Conservation (phyloP, 2,329 filamentous ascomycete genomes). For the Paecilomyces sp. region DNA sequence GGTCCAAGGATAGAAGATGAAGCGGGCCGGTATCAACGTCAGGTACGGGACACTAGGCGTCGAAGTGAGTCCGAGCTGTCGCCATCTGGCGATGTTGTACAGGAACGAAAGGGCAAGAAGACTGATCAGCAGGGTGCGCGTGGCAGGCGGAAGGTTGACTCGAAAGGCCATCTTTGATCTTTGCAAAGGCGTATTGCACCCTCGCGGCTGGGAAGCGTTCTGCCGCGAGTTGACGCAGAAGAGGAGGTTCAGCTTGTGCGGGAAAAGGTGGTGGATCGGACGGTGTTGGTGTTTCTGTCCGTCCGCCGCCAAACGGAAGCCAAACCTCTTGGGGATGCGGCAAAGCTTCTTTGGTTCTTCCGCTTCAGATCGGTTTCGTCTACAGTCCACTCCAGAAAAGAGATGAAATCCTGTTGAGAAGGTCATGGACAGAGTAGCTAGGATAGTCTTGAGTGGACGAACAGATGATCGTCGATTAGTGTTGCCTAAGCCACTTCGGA, state of each 20-base stretch:
- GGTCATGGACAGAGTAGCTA: background rate
- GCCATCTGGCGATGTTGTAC: constrained; percentile 55
- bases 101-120: constrained; percentile 73
- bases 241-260: constrained; percentile 7
- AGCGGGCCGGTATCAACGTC: constrained; percentile 74
- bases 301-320: constrained; percentile 3
- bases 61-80: constrained; percentile 61
- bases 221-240: constrained; percentile 13
- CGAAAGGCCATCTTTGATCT: constrained; percentile 68
- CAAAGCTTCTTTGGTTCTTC: constrained; percentile 1
- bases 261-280: constrained; percentile 4
- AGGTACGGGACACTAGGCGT: constrained; percentile 74
- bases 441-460: background rate
- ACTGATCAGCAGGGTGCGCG: constrained; percentile 68
- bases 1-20: constrained; percentile 88
- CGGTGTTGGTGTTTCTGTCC: background rate
- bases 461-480: background rate
- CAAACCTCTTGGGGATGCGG: background rate
- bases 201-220: constrained; percentile 12
- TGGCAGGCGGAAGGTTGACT: constrained; percentile 88
- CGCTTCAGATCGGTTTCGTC: background rate
- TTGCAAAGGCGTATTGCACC: constrained; percentile 26
- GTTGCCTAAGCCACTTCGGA: background rate
- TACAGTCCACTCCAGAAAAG: background rate
- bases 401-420: background rate